A percentile compares a stretch with the other conserved stretches of the same genome.
Evolutionary conservation across 345 rosid genomes (phyloP).

Genomic region (Ceriops zippeliana): DNA sequence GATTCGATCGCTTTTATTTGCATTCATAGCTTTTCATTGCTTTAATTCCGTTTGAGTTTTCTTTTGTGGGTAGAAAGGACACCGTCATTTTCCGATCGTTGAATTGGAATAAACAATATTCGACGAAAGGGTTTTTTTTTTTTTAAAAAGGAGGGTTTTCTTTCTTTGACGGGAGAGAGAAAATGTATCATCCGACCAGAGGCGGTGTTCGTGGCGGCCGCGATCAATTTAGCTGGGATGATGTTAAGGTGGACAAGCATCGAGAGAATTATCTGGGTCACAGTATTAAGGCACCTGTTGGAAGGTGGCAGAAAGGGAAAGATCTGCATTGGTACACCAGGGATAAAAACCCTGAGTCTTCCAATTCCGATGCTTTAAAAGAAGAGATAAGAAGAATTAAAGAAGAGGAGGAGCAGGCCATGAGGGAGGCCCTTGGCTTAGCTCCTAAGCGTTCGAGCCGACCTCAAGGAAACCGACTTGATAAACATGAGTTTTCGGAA

Average conservation of each 20-base stretch:
- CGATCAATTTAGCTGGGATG: constrained; percentile 94
- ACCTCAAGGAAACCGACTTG: constrained; percentile 82
- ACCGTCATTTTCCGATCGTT: too few species aligned
- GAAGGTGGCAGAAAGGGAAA: constrained; percentile 99
- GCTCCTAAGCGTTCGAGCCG: constrained; percentile 76
- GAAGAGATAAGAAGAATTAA: constrained; percentile 86
- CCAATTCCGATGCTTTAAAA: constrained; percentile 58
- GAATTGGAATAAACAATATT: too few species aligned
- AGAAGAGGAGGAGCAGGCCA: constrained; percentile 94
- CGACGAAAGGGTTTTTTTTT: too few species aligned
- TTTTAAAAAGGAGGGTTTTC: background rate
- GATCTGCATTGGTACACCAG: constrained; percentile 89
- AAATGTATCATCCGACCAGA: constrained; percentile 96
- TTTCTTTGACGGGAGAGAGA: background rate
- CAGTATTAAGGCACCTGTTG: constrained; percentile 92
- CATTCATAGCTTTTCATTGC: background rate
- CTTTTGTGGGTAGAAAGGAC: too few species aligned
- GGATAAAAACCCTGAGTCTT: constrained; percentile 51
- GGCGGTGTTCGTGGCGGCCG: constrained; percentile 99
- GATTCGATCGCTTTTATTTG: background rate
- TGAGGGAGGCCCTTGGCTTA: constrained; percentile 98
- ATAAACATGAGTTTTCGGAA: constrained; percentile 87
- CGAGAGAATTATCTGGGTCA: constrained; percentile 94
- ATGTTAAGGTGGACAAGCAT: constrained; percentile 85
- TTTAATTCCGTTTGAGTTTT: background rate